phyloP scores from a whole-genome alignment of 164 flowering plant species.

The Brasenia schreberi region DNA sequence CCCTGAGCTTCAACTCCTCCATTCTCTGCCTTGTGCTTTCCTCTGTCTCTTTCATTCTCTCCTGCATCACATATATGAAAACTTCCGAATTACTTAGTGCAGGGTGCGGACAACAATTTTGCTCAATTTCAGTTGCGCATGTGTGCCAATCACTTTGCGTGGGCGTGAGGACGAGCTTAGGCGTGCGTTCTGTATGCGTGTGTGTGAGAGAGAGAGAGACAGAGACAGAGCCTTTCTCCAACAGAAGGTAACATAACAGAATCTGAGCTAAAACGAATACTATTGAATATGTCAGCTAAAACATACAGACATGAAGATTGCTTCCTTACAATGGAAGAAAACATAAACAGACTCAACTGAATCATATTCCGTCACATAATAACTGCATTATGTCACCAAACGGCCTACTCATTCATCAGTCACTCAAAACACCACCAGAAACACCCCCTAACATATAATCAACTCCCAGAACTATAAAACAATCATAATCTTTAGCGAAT shows the following conservation, averaged over 20 bases:
- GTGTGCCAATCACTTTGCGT: not conserved
- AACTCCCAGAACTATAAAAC: not conserved
- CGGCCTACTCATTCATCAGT: too few relatives aligned
- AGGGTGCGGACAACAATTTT: too few relatives aligned
- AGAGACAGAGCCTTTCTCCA: too few relatives aligned
- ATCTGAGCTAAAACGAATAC: too few relatives aligned
- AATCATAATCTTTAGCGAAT: not conserved
- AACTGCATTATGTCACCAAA: too few relatives aligned
- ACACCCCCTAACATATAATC: not conserved
- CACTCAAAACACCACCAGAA: not conserved
- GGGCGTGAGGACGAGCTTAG: not conserved
- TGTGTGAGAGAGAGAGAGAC: too few relatives aligned
- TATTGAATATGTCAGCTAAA: too few relatives aligned
- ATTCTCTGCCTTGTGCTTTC: conserved; percentile 36
- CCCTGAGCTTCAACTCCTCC: conserved; percentile 31
- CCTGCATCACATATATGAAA: conserved; percentile 23
- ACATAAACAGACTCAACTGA: too few relatives aligned
- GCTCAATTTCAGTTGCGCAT: not conserved
- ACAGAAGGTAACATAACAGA: too few relatives aligned
- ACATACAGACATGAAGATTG: too few relatives aligned
- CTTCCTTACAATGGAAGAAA: too few relatives aligned
- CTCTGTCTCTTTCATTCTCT: conserved; percentile 23
- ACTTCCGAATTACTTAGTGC: not conserved
- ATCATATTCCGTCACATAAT: too few relatives aligned
- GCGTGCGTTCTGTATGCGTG: not conserved